phyloP scores from a whole-genome alignment of 805 yeast genomes.

The Sungouiozyma ichnusensis region DNA sequence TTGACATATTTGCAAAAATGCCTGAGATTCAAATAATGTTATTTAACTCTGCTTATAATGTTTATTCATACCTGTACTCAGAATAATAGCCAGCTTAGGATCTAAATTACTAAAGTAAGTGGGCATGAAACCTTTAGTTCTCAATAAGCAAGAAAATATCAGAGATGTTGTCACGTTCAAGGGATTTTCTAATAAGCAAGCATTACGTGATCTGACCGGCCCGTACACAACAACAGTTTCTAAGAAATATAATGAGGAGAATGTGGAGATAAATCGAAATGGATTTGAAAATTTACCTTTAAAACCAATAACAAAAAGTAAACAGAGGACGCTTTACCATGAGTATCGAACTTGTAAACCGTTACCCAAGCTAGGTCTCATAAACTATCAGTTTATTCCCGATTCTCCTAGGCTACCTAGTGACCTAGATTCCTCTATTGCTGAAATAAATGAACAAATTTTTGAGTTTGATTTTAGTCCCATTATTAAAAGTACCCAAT shows the following conservation, averaged over 20 bases:
- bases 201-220: background rate
- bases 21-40: no score
- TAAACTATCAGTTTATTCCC: constrained; percentile 3
- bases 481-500: background rate
- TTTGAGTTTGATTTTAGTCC: constrained; percentile 1
- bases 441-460: background rate
- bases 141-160: background rate
- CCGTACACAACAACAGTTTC: background rate
- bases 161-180: background rate
- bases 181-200: background rate
- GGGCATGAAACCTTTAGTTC: background rate
- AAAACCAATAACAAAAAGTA: background rate
- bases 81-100: no score
- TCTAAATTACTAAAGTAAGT: background rate
- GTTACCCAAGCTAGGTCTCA: background rate
- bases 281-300: background rate
- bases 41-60: no score
- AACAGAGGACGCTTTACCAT: background rate
- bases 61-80: no score
- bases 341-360: background rate
- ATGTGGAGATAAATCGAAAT: background rate
- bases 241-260: constrained; percentile 1
- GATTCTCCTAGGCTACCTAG: constrained; percentile 2
- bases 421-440: background rate
- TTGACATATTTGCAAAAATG: background rate